These are phyloP conservation scores for Grosmannia clavigera DNA, from an alignment of 2,329 filamentous ascomycete species.

Conservation along the genomic window DNA sequence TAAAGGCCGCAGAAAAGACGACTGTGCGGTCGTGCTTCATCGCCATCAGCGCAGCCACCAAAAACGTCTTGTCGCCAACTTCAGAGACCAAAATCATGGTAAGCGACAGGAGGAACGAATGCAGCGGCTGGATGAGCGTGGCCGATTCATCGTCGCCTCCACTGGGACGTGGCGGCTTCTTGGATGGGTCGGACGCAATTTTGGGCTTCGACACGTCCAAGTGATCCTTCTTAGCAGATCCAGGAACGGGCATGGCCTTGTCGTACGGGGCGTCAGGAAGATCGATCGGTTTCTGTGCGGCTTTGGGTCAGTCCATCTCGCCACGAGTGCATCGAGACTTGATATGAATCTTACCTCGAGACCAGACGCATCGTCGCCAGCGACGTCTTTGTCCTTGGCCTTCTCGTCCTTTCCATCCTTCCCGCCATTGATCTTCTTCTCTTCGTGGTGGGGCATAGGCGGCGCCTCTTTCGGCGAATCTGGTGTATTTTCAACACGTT, in stretches of 20 bases:
- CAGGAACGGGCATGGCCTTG: constrained; percentile 56
- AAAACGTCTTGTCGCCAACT: constrained; percentile 95
- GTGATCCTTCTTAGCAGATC: constrained; percentile 52
- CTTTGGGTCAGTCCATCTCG: neutral
- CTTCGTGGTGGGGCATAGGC: constrained; percentile 68
- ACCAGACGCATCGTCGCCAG: constrained; percentile 29
- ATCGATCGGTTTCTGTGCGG: constrained; percentile 59
- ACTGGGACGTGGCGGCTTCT: constrained; percentile 5
- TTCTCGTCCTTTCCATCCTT: constrained; percentile 27
- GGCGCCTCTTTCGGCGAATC: constrained; percentile 77
- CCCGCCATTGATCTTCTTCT: constrained; percentile 47
- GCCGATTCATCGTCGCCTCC: constrained; percentile 30
- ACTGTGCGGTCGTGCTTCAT: constrained; percentile 94
- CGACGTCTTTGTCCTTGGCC: constrained; percentile 22
- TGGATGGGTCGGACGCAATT: constrained; percentile 19
- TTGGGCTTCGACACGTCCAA: constrained; percentile 39
- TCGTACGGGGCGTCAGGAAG: constrained; percentile 70
- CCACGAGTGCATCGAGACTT: neutral
- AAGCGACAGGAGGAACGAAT: constrained; percentile 84
- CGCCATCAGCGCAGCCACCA: constrained; percentile 94
- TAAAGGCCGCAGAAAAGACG: constrained; percentile 91
- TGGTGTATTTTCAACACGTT: constrained; percentile 60
- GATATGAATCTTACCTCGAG: constrained; percentile 41
- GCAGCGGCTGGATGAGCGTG: constrained; percentile 60
- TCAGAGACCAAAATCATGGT: constrained; percentile 98